Evolutionary conservation across 2,329 filamentous ascomycete genomes (phyloP), one percentile per base, ranked within the genome.

Genomic region (Verticillium tricorpus): DNA sequence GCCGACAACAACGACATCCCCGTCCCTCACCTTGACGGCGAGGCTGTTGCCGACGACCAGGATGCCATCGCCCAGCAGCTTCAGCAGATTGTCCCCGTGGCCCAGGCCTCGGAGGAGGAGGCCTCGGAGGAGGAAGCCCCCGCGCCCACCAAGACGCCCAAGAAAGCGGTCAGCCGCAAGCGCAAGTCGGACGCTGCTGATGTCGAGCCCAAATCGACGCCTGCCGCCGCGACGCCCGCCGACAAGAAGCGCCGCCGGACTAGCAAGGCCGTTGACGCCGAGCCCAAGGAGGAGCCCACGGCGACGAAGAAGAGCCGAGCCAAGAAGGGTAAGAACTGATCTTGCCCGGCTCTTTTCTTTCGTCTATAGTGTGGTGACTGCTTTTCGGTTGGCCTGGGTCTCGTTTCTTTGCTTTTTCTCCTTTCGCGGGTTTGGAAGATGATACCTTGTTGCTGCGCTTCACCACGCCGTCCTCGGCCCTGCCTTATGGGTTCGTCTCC

Each of bases 161-260:
- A 86, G 77, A 85, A 84, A 75, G 71, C 75, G 31, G 76, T 78
- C 58, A 74, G 76, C 63, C 82, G 84, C 64, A 85, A 85, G 82
- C 81, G 83, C 65, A 86, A 86, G 83, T 80, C 78, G 22, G 77
- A 79, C 35, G 80, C 78, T n/a, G 77, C 79, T 17, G 76, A 77
- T 59, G 79, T 73, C 22, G 69, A 68, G 52, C 68, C 69, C 34
- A 79, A 68, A 66, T 75, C 70, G 75, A 77, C 77, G 31, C 79
- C 82, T 28, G 79, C 79, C 62, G 86, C 82, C 72, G 70, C 74
- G 52, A 77, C 77, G 34, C 79, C 82, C 31, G 79, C 79, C 61
- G 86, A 82, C 72, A 85, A 86, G 80, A 89, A 88, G 83, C 80
- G 85, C 67, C 83, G 87, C 75, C 77, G 85, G 63, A 76, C 78